Conservation (phyloP, 2,329 filamentous ascomycete species). For the Sarocladium kiliense region DNA sequence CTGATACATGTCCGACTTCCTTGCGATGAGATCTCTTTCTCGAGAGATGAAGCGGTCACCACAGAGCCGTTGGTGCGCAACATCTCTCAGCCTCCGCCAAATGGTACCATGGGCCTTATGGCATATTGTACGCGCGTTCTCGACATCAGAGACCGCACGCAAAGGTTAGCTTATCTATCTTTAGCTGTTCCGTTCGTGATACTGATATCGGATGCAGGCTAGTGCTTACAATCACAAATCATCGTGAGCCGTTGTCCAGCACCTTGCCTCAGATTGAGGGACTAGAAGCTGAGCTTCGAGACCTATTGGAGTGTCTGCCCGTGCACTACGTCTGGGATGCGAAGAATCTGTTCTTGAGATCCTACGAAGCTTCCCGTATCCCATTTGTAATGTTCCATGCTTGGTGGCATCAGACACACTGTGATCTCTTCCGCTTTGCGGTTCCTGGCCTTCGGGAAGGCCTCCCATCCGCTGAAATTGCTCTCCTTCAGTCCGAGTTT, state of each 20-base stretch:
- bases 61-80: not conserved
- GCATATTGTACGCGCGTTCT: not conserved
- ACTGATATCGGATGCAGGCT: slow-evolving; percentile 13
- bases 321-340: slow-evolving; percentile 13
- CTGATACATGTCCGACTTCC: not conserved
- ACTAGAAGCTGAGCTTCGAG: slow-evolving; percentile 12
- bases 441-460: slow-evolving; percentile 12
- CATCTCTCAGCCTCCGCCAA: not conserved
- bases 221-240: slow-evolving; percentile 17
- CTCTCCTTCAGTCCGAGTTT: not conserved
- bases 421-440: slow-evolving; percentile 18
- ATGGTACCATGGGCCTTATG: not conserved
- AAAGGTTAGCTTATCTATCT: not conserved
- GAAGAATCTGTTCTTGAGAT: slow-evolving; percentile 16
- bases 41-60: not conserved
- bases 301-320: slow-evolving; percentile 12
- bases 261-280: slow-evolving; percentile 11
- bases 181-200: too few relatives aligned
- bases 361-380: slow-evolving; percentile 16
- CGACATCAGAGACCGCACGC: not conserved
- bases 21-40: not conserved
- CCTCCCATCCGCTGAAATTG: not conserved
- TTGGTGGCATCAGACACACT: slow-evolving; percentile 22
- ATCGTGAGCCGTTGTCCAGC: slow-evolving; percentile 12
- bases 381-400: slow-evolving; percentile 19